Percentiles rank a stretch among this genome's conserved stretches.
These are phyloP conservation scores for Nidula microcarpa DNA, from an alignment of 768 basidiomycete species.

Conservation along the genomic window DNA sequence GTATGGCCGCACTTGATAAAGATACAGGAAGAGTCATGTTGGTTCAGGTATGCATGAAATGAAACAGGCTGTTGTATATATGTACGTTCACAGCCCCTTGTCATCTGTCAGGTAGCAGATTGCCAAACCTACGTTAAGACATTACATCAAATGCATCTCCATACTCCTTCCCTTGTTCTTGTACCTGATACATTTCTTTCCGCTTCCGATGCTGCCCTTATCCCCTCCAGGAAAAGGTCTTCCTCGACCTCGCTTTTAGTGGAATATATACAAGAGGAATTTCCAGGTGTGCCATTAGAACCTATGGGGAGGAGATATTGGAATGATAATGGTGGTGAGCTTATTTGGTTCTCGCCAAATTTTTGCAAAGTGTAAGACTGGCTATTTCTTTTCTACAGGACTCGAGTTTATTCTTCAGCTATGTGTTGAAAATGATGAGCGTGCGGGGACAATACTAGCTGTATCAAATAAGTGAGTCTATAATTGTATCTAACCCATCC, in stretches of 20 bases:
- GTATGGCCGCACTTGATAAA: slow-evolving; percentile 81
- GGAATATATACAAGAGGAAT: slow-evolving; percentile 70
- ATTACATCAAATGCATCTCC: slow-evolving; percentile 79
- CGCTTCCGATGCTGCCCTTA: slow-evolving; percentile 43
- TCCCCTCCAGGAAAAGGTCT: slow-evolving; percentile 40
- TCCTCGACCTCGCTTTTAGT: slow-evolving; percentile 60
- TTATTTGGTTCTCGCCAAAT: not conserved
- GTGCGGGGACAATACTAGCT: slow-evolving; percentile 75
- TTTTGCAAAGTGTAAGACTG: not conserved
- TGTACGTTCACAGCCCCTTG: no score
- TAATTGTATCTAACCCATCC: slow-evolving; percentile 8
- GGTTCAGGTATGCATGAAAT: slow-evolving; percentile 56
- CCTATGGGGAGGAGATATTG: slow-evolving; percentile 78
- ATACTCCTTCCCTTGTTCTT: slow-evolving; percentile 66
- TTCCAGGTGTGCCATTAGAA: slow-evolving; percentile 63
- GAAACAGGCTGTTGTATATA: no score
- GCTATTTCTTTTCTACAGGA: slow-evolving; percentile 35
- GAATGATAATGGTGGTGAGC: slow-evolving; percentile 75
- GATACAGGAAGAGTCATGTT: slow-evolving; percentile 74
- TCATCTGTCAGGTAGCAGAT: slow-evolving; percentile 62
- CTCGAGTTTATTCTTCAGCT: slow-evolving; percentile 77
- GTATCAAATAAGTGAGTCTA: slow-evolving; percentile 69
- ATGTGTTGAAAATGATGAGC: slow-evolving; percentile 77
- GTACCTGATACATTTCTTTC: slow-evolving; percentile 82
- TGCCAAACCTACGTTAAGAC: slow-evolving; percentile 89